Evolutionary conservation across 2,329 filamentous ascomycete species (phyloP), one percentile per base, ranked within the genome.

Genomic region (Teratosphaeria gauchensis): DNA sequence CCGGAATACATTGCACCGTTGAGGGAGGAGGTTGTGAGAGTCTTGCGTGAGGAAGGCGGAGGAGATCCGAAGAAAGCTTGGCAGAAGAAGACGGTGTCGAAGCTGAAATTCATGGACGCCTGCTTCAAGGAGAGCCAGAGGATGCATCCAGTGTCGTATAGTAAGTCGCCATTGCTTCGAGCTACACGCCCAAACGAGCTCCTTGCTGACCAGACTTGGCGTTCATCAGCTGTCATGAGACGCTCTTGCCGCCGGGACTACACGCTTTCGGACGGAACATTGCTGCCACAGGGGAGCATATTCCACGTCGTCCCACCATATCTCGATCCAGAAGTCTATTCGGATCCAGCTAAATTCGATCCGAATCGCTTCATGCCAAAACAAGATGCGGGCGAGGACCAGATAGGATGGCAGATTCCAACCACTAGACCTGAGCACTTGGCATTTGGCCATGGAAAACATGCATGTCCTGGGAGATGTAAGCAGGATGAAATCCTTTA

Each of bases 391-490:
- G 52, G 16, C 12, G 19, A 35, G 16, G 32, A 53, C 12, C 7
- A 12, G 12, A 31, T 31, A n/a, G 32, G 28, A 5, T 53, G 52
- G 52, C 21, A 28, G 52, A 16, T 31, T n/a, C 19, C n/a, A 14
- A 53, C 66, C 3, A 63, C 63, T 7, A 62, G 59, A 2, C 32
- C 62, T 5, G 58, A 63, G 11, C 64, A 71, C 56, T 55, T 69
- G 35, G 62, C 53, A 0, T 73, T 71, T 60, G 69, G 71, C 16
- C 60, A 65, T 38, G 72, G 72, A 11, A 61, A 64, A 32, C 69
- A 73, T 55, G 67, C 66, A 9, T 72, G 72, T 56, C 71, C 72
- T 8, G 72, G 72, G 1, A 62, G 71, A 12, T 73, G 52, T 53
- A 35, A 53, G 52, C 31, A n/a, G 16, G 19, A 19, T 48, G 16